phyloP scores from a whole-genome alignment of 805 yeast species.

The Teunomyces pallodes region DNA sequence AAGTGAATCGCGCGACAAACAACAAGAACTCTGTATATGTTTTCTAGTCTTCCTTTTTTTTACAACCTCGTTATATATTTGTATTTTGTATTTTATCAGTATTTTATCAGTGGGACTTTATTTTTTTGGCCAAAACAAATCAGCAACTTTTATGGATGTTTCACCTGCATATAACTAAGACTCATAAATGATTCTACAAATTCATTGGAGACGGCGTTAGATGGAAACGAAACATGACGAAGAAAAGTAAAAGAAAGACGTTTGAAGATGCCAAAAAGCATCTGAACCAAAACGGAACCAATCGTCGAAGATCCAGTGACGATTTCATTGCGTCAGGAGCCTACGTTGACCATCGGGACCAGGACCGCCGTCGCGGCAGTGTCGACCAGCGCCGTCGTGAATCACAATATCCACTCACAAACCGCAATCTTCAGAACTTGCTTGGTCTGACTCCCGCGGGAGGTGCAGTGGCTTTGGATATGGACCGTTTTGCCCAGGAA shows the following conservation, averaged over 20 bases:
- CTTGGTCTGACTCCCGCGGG: constrained; percentile 8
- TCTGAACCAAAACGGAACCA: not conserved
- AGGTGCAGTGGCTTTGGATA: constrained; percentile 34
- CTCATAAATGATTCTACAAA: too few relatives aligned
- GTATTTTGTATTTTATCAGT: too few relatives aligned
- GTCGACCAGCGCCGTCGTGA: not conserved
- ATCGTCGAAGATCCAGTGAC: constrained; percentile 7
- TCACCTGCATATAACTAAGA: too few relatives aligned
- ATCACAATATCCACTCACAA: constrained; percentile 32
- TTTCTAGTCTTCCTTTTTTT: too few relatives aligned
- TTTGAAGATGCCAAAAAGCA: not conserved
- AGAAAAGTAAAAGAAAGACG: not conserved
- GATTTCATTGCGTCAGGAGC: constrained; percentile 13
- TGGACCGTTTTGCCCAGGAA: constrained; percentile 37
- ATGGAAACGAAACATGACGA: not conserved
- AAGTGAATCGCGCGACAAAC: too few relatives aligned
- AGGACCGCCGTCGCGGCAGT: constrained; percentile 9
- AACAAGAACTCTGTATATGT: too few relatives aligned
- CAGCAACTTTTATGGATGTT: too few relatives aligned
- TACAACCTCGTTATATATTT: too few relatives aligned
- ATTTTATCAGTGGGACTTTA: too few relatives aligned
- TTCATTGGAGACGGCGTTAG: not conserved
- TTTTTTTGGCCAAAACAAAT: too few relatives aligned
- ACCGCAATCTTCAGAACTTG: constrained; percentile 33
- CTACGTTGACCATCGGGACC: constrained; percentile 30